Conservation (phyloP, 78 protist genomes). For the Chrysochromulina tobinii region DNA sequence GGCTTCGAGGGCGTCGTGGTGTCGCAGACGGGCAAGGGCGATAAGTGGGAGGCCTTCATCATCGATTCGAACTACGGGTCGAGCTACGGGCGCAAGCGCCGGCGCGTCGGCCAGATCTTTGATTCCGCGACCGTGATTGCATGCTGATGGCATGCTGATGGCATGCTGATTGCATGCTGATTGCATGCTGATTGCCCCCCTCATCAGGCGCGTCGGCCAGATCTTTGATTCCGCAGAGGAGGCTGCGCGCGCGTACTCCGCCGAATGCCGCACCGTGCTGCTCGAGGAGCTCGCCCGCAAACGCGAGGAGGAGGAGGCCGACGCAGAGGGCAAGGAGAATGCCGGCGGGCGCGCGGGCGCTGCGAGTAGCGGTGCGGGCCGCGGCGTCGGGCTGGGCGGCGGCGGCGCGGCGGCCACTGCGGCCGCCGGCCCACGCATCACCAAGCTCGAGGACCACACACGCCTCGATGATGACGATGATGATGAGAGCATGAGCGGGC, state of each 20-base stretch:
- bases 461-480: too few species aligned
- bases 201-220: neutral
- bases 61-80: neutral
- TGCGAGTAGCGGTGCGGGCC: neutral
- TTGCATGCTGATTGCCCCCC: too few species aligned
- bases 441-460: too few species aligned
- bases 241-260: neutral
- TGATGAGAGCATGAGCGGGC: too few species aligned
- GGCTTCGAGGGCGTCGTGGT: neutral
- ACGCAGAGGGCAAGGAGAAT: neutral
- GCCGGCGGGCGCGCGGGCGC: neutral
- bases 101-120: neutral
- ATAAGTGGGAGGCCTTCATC: neutral
- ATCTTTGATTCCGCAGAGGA: neutral
- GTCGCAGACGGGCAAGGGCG: neutral
- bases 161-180: too few species aligned
- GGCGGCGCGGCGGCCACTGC: too few species aligned
- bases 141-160: too few species aligned
- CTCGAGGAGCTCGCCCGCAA: neutral
- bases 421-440: too few species aligned
- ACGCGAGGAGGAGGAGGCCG: too few species aligned
- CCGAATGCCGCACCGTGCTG: neutral
- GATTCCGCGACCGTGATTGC: neutral
- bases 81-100: neutral
- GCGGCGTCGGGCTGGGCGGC: neutral